Percentiles rank a stretch among this genome's conserved stretches.
Evolutionary conservation across 2,329 filamentous ascomycete genomes (phyloP).

Genomic region (Hymenoscyphus fructigenus): DNA sequence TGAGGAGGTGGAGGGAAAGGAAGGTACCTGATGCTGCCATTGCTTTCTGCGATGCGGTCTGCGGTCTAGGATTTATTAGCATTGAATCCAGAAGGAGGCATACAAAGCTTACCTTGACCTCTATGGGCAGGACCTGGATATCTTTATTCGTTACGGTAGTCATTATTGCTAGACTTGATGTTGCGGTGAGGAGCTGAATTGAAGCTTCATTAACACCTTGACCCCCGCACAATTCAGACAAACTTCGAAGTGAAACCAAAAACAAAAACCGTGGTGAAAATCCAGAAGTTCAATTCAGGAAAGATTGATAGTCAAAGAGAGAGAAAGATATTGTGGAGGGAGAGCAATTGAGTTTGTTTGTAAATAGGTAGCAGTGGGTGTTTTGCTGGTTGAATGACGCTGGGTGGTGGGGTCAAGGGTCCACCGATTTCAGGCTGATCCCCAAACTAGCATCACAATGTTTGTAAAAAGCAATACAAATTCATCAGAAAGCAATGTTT

Average conservation of each 20-base stretch:
- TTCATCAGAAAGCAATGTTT: too few relatives aligned
- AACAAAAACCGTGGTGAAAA: not conserved
- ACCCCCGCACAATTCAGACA: not conserved
- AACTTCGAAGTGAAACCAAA: constrained; percentile 1
- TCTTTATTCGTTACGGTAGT: constrained; percentile 25
- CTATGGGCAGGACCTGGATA: constrained; percentile 19
- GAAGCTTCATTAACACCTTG: not conserved
- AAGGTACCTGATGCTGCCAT: constrained; percentile 28
- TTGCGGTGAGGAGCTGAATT: not conserved
- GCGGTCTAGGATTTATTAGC: constrained; percentile 22
- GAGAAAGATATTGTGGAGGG: not conserved
- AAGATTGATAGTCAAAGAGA: not conserved
- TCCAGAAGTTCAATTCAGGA: not conserved
- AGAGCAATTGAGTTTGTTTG: not conserved
- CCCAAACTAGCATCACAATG: too few relatives aligned
- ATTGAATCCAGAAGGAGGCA: not conserved
- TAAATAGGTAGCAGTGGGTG: too few relatives aligned
- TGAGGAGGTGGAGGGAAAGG: not conserved
- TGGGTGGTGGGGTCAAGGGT: too few relatives aligned
- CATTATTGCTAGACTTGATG: constrained; percentile 18
- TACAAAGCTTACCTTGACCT: constrained; percentile 21
- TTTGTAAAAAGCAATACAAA: too few relatives aligned
- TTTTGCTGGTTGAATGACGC: too few relatives aligned
- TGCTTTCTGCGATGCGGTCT: constrained; percentile 28
- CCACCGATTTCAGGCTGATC: too few relatives aligned